These are phyloP conservation scores for Coleophoma crateriformis DNA, from an alignment of 2,329 filamentous ascomycete genomes.

Conservation along the genomic window DNA sequence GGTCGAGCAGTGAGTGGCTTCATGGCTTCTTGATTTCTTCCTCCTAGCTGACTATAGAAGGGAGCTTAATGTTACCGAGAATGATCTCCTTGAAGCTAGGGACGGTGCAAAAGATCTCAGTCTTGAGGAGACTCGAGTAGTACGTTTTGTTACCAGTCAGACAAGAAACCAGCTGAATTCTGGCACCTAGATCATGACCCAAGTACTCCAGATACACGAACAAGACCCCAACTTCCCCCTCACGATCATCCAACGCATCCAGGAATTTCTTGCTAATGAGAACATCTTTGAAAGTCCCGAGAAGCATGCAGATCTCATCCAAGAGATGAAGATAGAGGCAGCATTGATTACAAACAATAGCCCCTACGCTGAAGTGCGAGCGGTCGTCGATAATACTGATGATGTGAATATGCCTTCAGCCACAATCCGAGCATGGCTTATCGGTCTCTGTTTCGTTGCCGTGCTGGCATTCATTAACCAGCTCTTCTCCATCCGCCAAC, in stretches of 20 bases:
- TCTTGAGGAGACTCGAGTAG: conserved; percentile 36
- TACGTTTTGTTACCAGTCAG: conserved; percentile 12
- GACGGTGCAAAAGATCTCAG: conserved; percentile 33
- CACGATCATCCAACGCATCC: conserved; percentile 33
- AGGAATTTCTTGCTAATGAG: conserved; percentile 36
- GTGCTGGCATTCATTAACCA: conserved; percentile 10
- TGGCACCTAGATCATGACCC: conserved; percentile 24
- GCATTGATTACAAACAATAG: conserved; percentile 49
- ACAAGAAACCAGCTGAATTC: neutral
- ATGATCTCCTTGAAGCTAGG: conserved; percentile 39
- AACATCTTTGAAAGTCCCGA: conserved; percentile 38
- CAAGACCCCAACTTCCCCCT: conserved; percentile 42
- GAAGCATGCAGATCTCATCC: conserved; percentile 40
- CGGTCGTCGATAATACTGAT: conserved; percentile 58
- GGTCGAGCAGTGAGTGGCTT: neutral
- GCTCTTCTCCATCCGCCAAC: conserved; percentile 14
- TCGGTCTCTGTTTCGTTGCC: conserved; percentile 37
- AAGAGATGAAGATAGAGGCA: conserved; percentile 50
- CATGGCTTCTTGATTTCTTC: neutral
- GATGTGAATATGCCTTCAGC: conserved; percentile 55
- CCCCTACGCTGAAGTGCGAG: conserved; percentile 47
- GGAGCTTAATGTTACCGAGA: conserved; percentile 37
- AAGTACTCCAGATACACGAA: conserved; percentile 35
- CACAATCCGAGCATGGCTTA: conserved; percentile 58
- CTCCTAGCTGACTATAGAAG: neutral